Evolutionary conservation across 345 rosid genomes (phyloP).

Genomic region (Salix koriyanagi): DNA sequence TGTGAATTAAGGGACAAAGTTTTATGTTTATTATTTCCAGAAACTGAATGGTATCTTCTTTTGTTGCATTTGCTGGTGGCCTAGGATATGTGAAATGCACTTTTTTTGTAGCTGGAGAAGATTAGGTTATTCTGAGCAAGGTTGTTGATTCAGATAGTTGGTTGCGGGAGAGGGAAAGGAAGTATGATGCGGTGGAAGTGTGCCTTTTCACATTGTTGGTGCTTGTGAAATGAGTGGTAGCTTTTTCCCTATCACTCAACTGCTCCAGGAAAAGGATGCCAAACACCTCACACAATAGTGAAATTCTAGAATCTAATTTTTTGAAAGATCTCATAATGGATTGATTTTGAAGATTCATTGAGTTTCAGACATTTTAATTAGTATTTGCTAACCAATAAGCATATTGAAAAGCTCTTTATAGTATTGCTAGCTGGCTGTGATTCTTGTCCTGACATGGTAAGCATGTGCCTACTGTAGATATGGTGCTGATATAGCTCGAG

Average conservation of each 20-base stretch:
- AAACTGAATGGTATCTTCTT: background rate
- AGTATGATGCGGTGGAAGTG: too few species aligned
- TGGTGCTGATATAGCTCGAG: slow-evolving; percentile 91
- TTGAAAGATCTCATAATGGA: background rate
- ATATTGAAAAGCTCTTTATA: background rate
- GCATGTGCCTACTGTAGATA: slow-evolving; percentile 50
- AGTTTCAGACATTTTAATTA: background rate
- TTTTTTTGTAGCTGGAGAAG: background rate
- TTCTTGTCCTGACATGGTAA: background rate
- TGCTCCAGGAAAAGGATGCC: background rate
- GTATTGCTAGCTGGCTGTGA: background rate
- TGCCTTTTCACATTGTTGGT: too few species aligned
- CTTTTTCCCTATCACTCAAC: background rate
- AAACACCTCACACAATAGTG: background rate
- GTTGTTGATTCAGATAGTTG: too few species aligned
- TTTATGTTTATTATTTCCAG: background rate
- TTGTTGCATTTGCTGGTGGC: background rate
- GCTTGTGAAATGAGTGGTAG: background rate
- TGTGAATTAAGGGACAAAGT: background rate
- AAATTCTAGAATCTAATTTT: background rate
- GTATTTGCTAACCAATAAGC: background rate
- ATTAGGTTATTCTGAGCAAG: background rate
- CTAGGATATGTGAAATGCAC: background rate
- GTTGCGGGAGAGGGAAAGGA: too few species aligned
- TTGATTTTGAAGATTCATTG: background rate